Percentiles rank a stretch among this genome's conserved stretches.
phyloP scores from a whole-genome alignment of 2,329 filamentous ascomycete genomes.

The Exophiala sideris region DNA sequence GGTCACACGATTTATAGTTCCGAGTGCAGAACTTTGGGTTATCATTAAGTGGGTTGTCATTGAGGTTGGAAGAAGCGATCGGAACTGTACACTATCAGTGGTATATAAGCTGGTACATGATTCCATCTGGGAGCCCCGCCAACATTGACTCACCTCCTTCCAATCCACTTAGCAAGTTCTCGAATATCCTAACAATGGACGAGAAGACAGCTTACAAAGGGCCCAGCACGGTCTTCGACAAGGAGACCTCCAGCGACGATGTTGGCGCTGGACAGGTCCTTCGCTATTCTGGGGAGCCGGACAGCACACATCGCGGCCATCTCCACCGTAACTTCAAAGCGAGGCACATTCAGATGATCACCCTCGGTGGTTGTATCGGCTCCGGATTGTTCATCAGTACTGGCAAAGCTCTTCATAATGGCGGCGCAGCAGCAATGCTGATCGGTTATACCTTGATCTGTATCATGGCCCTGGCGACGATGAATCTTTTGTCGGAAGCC shows the following conservation, averaged over 20 bases:
- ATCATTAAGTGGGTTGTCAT: background rate
- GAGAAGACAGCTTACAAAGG: background rate
- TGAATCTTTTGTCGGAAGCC: slow-evolving; percentile 7
- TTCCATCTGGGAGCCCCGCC: background rate
- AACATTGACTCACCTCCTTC: background rate
- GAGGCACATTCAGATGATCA: slow-evolving; percentile 26
- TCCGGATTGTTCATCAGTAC: slow-evolving; percentile 36
- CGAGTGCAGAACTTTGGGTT: background rate
- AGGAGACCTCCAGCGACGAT: slow-evolving; percentile 3
- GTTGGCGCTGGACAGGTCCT: slow-evolving; percentile 1
- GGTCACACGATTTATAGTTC: background rate
- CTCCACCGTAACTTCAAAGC: slow-evolving; percentile 8
- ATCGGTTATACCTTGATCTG: slow-evolving; percentile 34
- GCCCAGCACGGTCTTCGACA: background rate
- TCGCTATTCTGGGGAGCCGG: slow-evolving; percentile 4
- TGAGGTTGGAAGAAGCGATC: background rate
- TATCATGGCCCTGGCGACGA: slow-evolving; percentile 6
- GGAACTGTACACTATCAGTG: background rate
- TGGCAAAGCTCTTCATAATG: slow-evolving; percentile 28
- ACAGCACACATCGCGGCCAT: background rate
- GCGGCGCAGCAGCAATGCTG: slow-evolving; percentile 33
- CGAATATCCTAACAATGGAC: background rate
- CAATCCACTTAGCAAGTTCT: background rate
- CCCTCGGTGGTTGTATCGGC: slow-evolving; percentile 31
- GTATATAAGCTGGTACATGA: background rate